A percentile compares a stretch with the other conserved stretches of the same genome.
These are phyloP conservation scores for Lecanicillium sp. DNA, from an alignment of 2,329 filamentous ascomycete species.

Conservation along the genomic window DNA sequence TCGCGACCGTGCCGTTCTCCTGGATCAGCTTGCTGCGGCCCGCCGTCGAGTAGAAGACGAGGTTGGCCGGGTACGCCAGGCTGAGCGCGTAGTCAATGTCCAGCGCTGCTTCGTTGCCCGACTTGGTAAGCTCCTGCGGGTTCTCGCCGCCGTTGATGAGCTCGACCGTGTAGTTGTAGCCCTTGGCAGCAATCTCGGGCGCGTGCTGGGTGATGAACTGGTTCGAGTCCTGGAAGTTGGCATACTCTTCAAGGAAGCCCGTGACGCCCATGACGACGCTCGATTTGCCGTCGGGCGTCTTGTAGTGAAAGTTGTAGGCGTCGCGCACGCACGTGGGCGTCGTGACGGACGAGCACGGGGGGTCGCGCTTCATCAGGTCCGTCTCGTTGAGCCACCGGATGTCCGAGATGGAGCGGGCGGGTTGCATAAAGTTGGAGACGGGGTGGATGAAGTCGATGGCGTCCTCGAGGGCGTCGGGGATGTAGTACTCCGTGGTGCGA, in stretches of 20 bases:
- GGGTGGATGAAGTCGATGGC: conserved; percentile 43
- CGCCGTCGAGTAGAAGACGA: conserved; percentile 40
- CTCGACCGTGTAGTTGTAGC: conserved; percentile 36
- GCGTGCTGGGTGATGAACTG: conserved; percentile 32
- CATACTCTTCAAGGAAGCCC: conserved; percentile 44
- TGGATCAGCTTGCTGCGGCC: conserved; percentile 38
- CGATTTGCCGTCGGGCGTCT: conserved; percentile 24
- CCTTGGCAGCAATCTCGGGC: conserved; percentile 29
- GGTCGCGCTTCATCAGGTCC: conserved; percentile 20
- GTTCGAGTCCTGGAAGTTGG: conserved; percentile 37
- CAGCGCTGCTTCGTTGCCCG: conserved; percentile 41
- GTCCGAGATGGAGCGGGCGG: conserved; percentile 24
- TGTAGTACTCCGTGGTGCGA: conserved; percentile 38
- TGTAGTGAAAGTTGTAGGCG: conserved; percentile 41
- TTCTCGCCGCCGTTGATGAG: conserved; percentile 40
- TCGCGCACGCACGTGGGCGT: conserved; percentile 36
- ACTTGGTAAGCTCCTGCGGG: conserved; percentile 29
- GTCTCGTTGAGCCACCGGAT: conserved; percentile 7
- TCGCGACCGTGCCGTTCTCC: conserved; percentile 29
- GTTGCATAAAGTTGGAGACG: conserved; percentile 43
- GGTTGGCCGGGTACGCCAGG: conserved; percentile 37
- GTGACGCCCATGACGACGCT: conserved; percentile 39
- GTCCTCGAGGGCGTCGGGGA: conserved; percentile 34
- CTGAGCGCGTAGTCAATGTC: conserved; percentile 45
- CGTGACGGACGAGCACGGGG: conserved; percentile 28